A percentile compares a stretch with the other conserved stretches of the same genome.
Conservation (phyloP, 768 basidiomycete genomes). For the Lactarius indigo region DNA sequence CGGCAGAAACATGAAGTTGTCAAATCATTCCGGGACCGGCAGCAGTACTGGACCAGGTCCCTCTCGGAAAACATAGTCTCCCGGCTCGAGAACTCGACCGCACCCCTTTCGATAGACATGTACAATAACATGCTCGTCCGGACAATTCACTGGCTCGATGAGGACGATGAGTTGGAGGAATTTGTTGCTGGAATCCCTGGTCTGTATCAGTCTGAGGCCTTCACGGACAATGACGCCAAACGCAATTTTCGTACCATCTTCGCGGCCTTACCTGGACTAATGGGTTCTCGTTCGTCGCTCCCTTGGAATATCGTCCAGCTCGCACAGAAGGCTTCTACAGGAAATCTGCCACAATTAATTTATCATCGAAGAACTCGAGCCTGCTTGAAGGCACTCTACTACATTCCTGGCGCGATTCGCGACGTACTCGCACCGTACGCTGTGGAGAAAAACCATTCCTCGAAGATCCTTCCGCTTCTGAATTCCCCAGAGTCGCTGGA, state of each 20-base stretch:
- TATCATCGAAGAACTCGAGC: background rate
- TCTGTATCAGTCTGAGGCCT: background rate
- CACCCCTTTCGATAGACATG: background rate
- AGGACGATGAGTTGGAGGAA: background rate
- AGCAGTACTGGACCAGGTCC: background rate
- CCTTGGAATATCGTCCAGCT: background rate
- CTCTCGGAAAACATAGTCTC: background rate
- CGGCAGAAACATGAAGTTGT: background rate
- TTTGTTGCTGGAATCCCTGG: background rate
- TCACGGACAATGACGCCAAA: background rate
- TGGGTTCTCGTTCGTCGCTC: background rate
- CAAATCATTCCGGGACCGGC: rapidly evolving
- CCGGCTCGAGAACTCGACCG: background rate
- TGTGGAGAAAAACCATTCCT: too few relatives aligned
- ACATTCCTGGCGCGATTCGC: background rate
- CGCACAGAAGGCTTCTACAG: background rate
- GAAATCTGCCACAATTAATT: background rate
- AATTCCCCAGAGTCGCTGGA: background rate
- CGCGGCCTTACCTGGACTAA: background rate
- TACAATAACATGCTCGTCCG: background rate
- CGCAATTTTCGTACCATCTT: background rate
- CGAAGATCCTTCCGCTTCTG: background rate
- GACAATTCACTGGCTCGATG: background rate
- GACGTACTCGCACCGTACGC: background rate
- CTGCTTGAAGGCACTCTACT: background rate